Base-by-base conservation (phyloP, 495 filamentous ascomycete species). In the Cudoniella acicularis region DNA sequence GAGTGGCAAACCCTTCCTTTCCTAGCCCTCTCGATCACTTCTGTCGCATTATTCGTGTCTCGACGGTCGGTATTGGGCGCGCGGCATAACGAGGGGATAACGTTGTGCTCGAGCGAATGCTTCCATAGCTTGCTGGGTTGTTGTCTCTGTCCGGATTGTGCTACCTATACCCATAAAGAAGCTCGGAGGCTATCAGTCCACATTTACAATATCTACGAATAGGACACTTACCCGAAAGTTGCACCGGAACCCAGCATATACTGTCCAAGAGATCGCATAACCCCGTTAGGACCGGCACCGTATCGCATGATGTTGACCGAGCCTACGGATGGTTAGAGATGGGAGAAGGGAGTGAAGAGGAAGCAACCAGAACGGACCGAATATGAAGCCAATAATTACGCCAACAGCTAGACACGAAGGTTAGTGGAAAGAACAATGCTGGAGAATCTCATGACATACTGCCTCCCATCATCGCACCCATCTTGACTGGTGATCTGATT, bases 121-220 rank as follows among this genome's bases (percentile, higher is more conserved):
- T 69, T 89, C 83, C 30, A 77, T 76, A 6, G 80, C 71, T 40
- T 83, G 78, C 4, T 84, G 82, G 0, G 86, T 87, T 8, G 57
- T 53, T 51, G 76, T 72, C 54, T 82, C 82, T 17, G 91, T 88
- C 69, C 94, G 87, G 66, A 98, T 97, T 18, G 93, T 91, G 63
- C 89, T 96, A 60, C 94, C 94, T 67, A 98, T 96, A 40, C 89
- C 92, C 94, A 98, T 98, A 81, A 98, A 98, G 73, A 97, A 96
- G 20, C 94, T 98, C 54, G 48, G 21, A 30, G 11, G 41, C 21
- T 60, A 25, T 41, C 22, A 60, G 50, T 30, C 10, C 10, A n/a
- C 2, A 41, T 3, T 3, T 52, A 49, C 18, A 21, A 57, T 22
- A 45, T 45, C 3, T 1, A 10, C 54, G 40, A 17, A n/a, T 4